Evolutionary conservation across 768 basidiomycete species (phyloP).

Genomic region (Lactarius hengduanensis): DNA sequence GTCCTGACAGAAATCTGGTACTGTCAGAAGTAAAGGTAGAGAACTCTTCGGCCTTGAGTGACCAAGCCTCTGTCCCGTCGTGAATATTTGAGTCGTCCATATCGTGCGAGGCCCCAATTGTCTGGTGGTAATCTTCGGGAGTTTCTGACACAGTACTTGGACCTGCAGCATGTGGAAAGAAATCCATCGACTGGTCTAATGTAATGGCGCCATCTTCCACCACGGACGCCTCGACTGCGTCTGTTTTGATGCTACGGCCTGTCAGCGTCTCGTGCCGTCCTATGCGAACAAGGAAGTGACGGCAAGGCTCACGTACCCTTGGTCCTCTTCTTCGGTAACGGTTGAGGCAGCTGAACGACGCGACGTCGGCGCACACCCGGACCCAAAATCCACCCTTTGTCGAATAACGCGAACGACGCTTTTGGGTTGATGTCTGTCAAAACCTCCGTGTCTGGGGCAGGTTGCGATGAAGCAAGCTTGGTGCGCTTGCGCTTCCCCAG

Average conservation of each 20-base stretch:
- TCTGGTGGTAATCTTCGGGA: conserved; percentile 4
- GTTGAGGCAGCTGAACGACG: conserved; percentile 44
- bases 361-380: conserved; percentile 63
- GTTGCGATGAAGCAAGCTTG: conserved; percentile 30
- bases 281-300: conserved; percentile 30
- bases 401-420: conserved; percentile 77
- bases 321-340: conserved; percentile 41
- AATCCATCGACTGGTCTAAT: background rate
- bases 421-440: conserved; percentile 71
- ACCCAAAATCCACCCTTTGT: conserved; percentile 86
- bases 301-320: conserved; percentile 52
- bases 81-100: background rate
- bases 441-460: conserved; percentile 49
- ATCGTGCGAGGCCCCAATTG: background rate
- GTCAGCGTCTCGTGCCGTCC: conserved; percentile 18
- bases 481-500: conserved; percentile 26
- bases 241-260: conserved; percentile 5
- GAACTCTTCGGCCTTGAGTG: conserved; percentile 1
- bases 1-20: conserved; percentile 16
- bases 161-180: background rate
- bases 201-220: background rate
- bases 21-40: conserved; percentile 1
- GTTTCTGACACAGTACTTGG: background rate
- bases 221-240: background rate
- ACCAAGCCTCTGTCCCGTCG: background rate